A percentile compares a stretch with the other conserved stretches of the same genome.
Conservation (phyloP, 2,329 filamentous ascomycete genomes). For the Delphinella strobiligena region DNA sequence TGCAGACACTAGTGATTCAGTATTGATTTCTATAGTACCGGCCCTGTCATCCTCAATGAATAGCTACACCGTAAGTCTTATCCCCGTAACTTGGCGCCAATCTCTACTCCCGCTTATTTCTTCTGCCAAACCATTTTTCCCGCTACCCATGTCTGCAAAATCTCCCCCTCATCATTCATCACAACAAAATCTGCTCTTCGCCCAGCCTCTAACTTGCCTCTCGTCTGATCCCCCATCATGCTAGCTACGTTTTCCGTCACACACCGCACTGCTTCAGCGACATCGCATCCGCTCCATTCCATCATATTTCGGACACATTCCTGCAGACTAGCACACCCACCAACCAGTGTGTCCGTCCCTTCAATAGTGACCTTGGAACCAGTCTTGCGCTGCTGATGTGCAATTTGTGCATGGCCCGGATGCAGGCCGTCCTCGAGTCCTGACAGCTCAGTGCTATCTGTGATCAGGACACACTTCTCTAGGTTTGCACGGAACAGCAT, state of each 20-base stretch:
- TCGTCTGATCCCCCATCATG: constrained; percentile 35
- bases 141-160: constrained; percentile 40
- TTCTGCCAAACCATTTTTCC: constrained; percentile 36
- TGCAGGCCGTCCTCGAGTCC: constrained; percentile 40
- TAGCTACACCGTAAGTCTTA: too few species aligned
- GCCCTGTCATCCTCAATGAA: too few species aligned
- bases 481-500: constrained; percentile 38
- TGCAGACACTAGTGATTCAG: too few species aligned
- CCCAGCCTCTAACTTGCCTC: constrained; percentile 33
- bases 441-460: constrained; percentile 43
- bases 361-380: constrained; percentile 39
- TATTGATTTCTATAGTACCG: too few species aligned
- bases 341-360: constrained; percentile 42
- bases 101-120: too few species aligned
- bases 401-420: constrained; percentile 41
- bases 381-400: constrained; percentile 35
- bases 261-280: constrained; percentile 37
- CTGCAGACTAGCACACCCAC: constrained; percentile 39
- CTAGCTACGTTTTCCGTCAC: constrained; percentile 39
- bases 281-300: constrained; percentile 32
- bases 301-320: constrained; percentile 39
- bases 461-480: constrained; percentile 38
- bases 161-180: constrained; percentile 32
- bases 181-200: constrained; percentile 38
- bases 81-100: too few species aligned